Percentiles rank a stretch among this genome's conserved stretches.
Conservation (phyloP, 371 early-diverging fungal genomes). For the Rhizopus delemar region DNA sequence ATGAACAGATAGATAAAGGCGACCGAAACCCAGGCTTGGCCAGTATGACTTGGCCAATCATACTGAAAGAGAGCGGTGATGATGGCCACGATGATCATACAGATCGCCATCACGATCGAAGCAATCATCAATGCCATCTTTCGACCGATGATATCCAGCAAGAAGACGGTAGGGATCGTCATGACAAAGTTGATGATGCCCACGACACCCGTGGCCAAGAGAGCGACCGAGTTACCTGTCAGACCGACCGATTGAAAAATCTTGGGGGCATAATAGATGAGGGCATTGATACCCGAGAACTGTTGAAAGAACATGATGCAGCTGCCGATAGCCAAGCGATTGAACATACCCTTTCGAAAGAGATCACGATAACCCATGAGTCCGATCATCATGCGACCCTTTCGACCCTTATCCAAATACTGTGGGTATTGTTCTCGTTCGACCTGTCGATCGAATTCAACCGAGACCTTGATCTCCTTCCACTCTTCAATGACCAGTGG, state of each 20-base stretch:
- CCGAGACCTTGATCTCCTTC: conserved; percentile 70
- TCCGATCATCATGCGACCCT: conserved; percentile 36
- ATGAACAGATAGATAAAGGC: conserved; percentile 63
- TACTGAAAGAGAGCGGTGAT: conserved; percentile 37
- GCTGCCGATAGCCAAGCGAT: conserved; percentile 66
- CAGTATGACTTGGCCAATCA: conserved; percentile 40
- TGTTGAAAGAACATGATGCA: conserved; percentile 74
- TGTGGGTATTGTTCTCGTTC: conserved; percentile 36
- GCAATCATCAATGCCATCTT: conserved; percentile 54
- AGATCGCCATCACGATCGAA: conserved; percentile 36
- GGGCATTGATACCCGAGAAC: conserved; percentile 74
- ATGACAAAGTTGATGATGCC: conserved; percentile 69
- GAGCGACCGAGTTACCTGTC: conserved; percentile 48
- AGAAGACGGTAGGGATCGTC: conserved; percentile 64
- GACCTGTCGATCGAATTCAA: conserved; percentile 71
- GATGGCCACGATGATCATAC: conserved; percentile 48
- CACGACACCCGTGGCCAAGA: conserved; percentile 71
- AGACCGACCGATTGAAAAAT: conserved; percentile 72
- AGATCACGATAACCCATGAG: conserved; percentile 71
- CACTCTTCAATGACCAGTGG: conserved; percentile 70
- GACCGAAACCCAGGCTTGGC: conserved; percentile 47
- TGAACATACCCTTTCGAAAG: conserved; percentile 58
- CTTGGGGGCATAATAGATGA: conserved; percentile 73
- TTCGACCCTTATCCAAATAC: conserved; percentile 22
- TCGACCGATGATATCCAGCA: conserved; percentile 69